phyloP scores from a whole-genome alignment of 371 early-diverging fungal genomes.

The Mortierella sp. region DNA sequence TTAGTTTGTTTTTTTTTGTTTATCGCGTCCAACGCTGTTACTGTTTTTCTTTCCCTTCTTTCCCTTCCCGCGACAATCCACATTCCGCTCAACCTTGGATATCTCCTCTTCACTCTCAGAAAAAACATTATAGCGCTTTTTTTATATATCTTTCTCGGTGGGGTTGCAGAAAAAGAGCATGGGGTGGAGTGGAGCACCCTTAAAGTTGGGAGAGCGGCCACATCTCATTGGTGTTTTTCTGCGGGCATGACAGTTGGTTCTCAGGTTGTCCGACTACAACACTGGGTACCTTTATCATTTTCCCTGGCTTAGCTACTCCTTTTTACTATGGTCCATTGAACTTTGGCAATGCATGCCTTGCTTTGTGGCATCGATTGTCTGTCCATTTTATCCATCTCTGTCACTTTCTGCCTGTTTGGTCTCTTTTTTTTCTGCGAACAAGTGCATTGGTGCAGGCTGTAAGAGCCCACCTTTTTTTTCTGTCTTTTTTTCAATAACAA shows the following conservation, averaged over 20 bases:
- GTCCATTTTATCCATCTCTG: conserved; percentile 1
- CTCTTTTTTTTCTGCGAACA: neutral
- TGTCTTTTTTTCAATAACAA: neutral
- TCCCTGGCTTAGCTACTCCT: neutral
- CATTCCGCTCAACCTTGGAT: neutral
- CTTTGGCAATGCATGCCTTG: neutral
- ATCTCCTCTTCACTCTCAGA: neutral
- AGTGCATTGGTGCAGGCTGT: conserved; percentile 2
- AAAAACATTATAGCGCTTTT: neutral
- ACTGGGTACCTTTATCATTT: neutral
- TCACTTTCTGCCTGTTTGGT: neutral
- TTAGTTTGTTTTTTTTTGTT: neutral
- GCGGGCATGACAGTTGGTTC: neutral
- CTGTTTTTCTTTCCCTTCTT: neutral
- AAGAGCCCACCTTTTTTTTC: conserved; percentile 9
- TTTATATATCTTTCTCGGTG: neutral
- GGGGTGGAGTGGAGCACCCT: neutral
- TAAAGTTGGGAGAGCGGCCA: conserved; percentile 1
- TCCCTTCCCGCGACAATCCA: conserved; percentile 10
- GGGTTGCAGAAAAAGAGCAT: neutral
- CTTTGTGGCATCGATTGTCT: neutral
- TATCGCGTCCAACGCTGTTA: neutral
- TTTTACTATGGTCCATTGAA: neutral
- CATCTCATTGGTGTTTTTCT: conserved; percentile 7
- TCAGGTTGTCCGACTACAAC: neutral